Base-by-base conservation (phyloP, 1,139 yeast genomes). In the Protomyces lactucae-debilis region DNA sequence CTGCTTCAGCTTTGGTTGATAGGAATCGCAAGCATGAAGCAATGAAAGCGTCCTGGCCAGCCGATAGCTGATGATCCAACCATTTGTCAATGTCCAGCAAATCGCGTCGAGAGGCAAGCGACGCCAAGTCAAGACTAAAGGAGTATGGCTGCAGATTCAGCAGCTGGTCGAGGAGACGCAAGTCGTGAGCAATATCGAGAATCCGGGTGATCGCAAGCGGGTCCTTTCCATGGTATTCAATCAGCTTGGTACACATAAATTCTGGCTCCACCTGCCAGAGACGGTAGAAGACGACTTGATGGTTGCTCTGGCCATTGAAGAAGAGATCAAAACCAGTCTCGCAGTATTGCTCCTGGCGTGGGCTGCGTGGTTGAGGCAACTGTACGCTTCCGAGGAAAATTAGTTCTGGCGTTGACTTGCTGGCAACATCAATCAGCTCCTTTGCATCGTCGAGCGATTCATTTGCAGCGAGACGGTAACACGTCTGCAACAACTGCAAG, bases 281-380 rank as follows among this genome's bases (percentile, higher is more conserved):
- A 18, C 67, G 37, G 48, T 57, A 65, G 40, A 69, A 69, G n/a
- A 70, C 70, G 18, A 69, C 55, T 16, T 53, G 57, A 43, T 66
- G 55, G 32, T 59, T 57, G 3, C 67, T 56, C 21, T 68, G 66
- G 21, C 76, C 76, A 21, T 71, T 69, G 56, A 75, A 71, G 64
- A 75, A 75, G 25, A 74, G 69, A 23, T 74, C 77, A 63, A 74
- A 74, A 51, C 76, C 70, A 59, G 73, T 74, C 56, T 71, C 71
- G 48, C 76, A 68, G 55, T 76, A 73, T 28, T 76, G 69, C 54
- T 74, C 77, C 51, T 74, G 70, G 18, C 74, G 68, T 6, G 72
- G 70, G 5, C 74, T 72, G 77, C 78, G 74, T 8, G 79, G 78
- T 56, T 71, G 71, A 8, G 76, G 73, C 53, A 74, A 69, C 36